A percentile compares a stretch with the other conserved stretches of the same genome.
Conservation (phyloP, 768 basidiomycete species). For the Sarcomyxa edulis region DNA sequence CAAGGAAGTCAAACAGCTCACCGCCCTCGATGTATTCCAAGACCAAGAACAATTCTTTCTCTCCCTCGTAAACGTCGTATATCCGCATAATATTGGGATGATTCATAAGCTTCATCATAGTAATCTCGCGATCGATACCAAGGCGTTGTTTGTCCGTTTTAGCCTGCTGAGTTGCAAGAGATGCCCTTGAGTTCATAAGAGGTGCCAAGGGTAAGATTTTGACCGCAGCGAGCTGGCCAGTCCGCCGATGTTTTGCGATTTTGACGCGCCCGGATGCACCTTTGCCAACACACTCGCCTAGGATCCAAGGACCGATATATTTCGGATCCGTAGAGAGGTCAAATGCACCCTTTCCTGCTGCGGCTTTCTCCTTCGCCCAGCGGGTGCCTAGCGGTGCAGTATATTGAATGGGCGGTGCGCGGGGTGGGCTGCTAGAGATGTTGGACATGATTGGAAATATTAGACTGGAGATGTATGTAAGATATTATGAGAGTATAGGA, state of each 20-base stretch:
- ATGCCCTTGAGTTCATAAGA: constrained; percentile 66
- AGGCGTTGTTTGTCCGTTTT: constrained; percentile 80
- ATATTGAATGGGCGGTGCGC: constrained; percentile 70
- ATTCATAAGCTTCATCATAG: constrained; percentile 99
- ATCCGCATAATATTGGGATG: constrained; percentile 96
- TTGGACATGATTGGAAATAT: no score
- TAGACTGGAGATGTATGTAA: no score
- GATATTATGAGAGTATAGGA: no score
- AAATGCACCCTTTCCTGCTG: constrained; percentile 65
- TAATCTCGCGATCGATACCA: constrained; percentile 90
- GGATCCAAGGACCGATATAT: constrained; percentile 85
- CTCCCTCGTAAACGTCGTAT: constrained; percentile 93
- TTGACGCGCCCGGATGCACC: constrained; percentile 93
- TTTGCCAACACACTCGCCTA: constrained; percentile 92
- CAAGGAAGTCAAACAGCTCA: constrained; percentile 94
- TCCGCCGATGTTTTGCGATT: constrained; percentile 81
- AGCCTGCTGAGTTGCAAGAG: constrained; percentile 58
- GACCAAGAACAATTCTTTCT: constrained; percentile 85
- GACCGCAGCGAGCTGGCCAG: constrained; percentile 90
- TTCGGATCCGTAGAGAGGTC: constrained; percentile 84
- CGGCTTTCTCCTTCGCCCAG: constrained; percentile 86
- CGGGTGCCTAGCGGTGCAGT: constrained; percentile 68
- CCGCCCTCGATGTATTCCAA: constrained; percentile 95
- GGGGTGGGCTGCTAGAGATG: constrained; percentile 53
- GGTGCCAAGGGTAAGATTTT: constrained; percentile 90